Evolutionary conservation across 2,329 filamentous ascomycete species (phyloP).

Genomic region (Neonectria magnoliae): DNA sequence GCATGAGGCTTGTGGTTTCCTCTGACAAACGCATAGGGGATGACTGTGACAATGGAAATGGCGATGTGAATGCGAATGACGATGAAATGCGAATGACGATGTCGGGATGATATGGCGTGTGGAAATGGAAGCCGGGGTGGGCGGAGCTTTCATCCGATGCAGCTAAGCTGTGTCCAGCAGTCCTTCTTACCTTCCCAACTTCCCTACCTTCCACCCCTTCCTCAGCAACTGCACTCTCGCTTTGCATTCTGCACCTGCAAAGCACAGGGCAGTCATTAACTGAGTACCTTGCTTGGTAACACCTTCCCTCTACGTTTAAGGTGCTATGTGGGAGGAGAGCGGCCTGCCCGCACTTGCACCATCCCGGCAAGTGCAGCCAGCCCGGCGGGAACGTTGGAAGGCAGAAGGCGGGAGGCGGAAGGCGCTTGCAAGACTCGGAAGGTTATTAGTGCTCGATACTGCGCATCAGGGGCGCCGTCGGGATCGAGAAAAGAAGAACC

Average conservation of each 20-base stretch:
- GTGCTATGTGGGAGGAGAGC: neutral
- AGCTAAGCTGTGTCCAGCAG: neutral
- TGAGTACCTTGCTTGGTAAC: neutral
- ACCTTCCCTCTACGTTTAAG: constrained; percentile 1
- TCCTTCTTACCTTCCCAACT: neutral
- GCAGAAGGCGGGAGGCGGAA: neutral
- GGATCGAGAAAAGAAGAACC: neutral
- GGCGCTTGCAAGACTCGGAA: neutral
- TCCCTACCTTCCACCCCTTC: neutral
- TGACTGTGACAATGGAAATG: constrained; percentile 4
- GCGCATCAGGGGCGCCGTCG: neutral
- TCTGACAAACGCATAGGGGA: neutral
- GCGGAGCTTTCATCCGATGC: neutral
- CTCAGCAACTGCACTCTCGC: neutral
- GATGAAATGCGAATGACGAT: constrained; percentile 2
- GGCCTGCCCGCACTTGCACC: constrained; percentile 1
- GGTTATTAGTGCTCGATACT: neutral
- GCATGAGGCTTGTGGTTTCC: neutral
- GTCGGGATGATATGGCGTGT: constrained; percentile 2
- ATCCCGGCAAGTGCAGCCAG: neutral
- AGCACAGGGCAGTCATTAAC: constrained; percentile 1
- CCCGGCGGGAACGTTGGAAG: neutral
- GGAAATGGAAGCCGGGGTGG: neutral
- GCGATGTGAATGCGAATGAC: neutral
- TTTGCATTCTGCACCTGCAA: neutral